Evolutionary conservation across 768 basidiomycete species (phyloP), one percentile per base, ranked within the genome.

Genomic region (Boletus pseudopeckii): DNA sequence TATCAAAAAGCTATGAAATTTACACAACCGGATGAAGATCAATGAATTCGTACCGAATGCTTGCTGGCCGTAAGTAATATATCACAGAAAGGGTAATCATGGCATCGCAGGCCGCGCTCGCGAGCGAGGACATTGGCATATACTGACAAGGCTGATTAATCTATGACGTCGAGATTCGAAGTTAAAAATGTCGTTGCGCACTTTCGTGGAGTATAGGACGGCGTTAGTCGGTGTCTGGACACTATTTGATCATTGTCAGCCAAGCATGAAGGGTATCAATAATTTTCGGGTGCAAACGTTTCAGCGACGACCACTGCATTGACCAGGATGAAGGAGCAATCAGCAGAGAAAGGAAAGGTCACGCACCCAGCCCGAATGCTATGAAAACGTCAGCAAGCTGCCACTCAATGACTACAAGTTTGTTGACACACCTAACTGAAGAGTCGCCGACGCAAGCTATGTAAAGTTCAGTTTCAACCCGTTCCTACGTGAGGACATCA

Each of bases 301-400:
- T 52, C 36, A 10, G 7, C 30, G 32, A 44, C 2, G 38, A 30
- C 4, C 15, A 50, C 51, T 54, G 20, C 7, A 6, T 39, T 30
- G 10, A 30, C 17, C 13, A 22, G 40, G n/a, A 33, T 51, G 17
- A 48, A 45, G 10, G 6, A 5, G 13, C 22, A 26, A 56, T 28
- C 4, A 33, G 11, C 20, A 39, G 7, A 50, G 7, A 28, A 32
- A 20, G 26, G 14, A 49, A 26, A 22, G 7, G 34, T 28, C 24
- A 50, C 53, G 2, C 9, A 63, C 61, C 17, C 41, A 38, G 8
- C 24, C 61, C 61, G 8, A 56, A 41, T 18, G 30, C 61, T 62
- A 20, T 22, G 34, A 43, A 40, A 43, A 7, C 26, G 22, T 43
- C 14, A 36, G 20, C 24, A 30, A 49, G 43, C 20, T 17, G 30